These are phyloP conservation scores for Xerocomus brunneocitrinus DNA, from an alignment of 768 basidiomycete genomes.

Conservation along the genomic window DNA sequence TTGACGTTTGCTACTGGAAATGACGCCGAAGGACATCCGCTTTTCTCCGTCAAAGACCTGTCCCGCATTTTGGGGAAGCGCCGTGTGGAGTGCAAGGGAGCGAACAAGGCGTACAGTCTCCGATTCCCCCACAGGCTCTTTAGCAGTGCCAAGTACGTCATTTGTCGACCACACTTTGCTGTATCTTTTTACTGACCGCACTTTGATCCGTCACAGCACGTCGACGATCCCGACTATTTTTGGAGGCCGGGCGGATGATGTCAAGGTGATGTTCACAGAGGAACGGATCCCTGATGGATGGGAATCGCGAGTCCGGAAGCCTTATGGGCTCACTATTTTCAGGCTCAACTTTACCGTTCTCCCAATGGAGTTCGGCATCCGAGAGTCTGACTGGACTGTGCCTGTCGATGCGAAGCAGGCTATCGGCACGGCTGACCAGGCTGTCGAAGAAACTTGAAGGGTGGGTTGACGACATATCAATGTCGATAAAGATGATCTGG, in stretches of 20 bases:
- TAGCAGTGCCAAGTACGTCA: conserved; percentile 59
- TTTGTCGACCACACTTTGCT: neutral
- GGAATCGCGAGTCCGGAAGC: conserved; percentile 56
- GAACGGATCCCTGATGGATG: conserved; percentile 69
- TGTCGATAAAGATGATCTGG: too few relatives aligned
- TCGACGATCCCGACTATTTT: conserved; percentile 61
- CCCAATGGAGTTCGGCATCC: conserved; percentile 10
- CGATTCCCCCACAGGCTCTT: conserved; percentile 53
- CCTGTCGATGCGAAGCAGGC: neutral
- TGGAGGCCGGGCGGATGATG: conserved; percentile 55
- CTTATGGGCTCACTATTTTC: conserved; percentile 55
- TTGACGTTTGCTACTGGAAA: conserved; percentile 57
- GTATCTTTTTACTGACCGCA: neutral
- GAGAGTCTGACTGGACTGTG: conserved; percentile 14
- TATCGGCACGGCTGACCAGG: neutral
- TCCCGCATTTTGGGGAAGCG: conserved; percentile 56
- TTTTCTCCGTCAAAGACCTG: conserved; percentile 57
- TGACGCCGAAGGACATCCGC: conserved; percentile 39
- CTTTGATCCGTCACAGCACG: conserved; percentile 35
- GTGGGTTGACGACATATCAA: too few relatives aligned
- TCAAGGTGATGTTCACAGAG: conserved; percentile 55
- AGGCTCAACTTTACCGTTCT: conserved; percentile 42
- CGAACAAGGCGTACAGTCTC: conserved; percentile 56
- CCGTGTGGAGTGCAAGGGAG: conserved; percentile 48
- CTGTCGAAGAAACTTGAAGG: neutral